Conservation (phyloP, 352 stramenopile genomes). For the Phytophthora sansomeana region DNA sequence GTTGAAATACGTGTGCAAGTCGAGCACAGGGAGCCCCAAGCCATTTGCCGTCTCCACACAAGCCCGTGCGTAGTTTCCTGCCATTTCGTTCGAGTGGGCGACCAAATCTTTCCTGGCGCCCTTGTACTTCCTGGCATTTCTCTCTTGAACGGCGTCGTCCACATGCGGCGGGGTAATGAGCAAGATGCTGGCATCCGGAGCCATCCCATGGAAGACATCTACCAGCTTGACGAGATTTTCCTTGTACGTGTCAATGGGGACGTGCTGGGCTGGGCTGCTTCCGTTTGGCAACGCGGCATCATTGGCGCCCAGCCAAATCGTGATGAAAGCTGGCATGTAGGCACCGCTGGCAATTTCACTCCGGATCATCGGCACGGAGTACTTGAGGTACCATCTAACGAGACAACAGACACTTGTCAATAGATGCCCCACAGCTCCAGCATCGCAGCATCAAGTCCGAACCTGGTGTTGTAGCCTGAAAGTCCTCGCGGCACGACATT, state of each 20-base stretch:
- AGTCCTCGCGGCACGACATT: slow-evolving; percentile 60
- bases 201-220: slow-evolving; percentile 16
- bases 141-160: slow-evolving; percentile 39
- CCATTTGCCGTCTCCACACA: slow-evolving; percentile 44
- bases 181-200: slow-evolving; percentile 30
- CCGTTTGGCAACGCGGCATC: slow-evolving; percentile 56
- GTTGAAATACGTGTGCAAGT: slow-evolving; percentile 58
- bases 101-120: slow-evolving; percentile 26
- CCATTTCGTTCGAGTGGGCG: slow-evolving; percentile 50
- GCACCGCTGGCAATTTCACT: slow-evolving; percentile 37
- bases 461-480: slow-evolving; percentile 64
- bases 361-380: slow-evolving; percentile 37
- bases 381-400: slow-evolving; percentile 42
- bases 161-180: slow-evolving; percentile 42
- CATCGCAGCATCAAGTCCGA: neutral
- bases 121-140: slow-evolving; percentile 17
- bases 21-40: slow-evolving; percentile 41
- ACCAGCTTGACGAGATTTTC: slow-evolving; percentile 48
- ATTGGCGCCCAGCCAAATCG: slow-evolving; percentile 65
- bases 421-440: neutral
- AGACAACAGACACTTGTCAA: neutral
- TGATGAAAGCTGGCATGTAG: slow-evolving; percentile 42
- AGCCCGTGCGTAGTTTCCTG: slow-evolving; percentile 49
- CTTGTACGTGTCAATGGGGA: slow-evolving; percentile 52
- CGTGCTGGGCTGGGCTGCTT: slow-evolving; percentile 38